These are phyloP conservation scores for Cicer judaicum DNA, from an alignment of 306 rosid genomes.

Conservation along the genomic window DNA sequence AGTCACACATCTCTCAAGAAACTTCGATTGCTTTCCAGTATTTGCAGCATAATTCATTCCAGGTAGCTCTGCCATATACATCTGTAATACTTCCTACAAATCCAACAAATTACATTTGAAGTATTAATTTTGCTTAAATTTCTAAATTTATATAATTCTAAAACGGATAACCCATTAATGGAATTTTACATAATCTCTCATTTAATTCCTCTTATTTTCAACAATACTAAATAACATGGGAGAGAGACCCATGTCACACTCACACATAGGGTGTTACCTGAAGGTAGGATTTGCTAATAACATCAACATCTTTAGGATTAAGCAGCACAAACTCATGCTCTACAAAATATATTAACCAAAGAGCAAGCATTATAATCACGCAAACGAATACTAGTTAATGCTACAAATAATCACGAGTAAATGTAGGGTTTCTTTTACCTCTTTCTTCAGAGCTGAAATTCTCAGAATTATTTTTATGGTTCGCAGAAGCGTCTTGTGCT, in stretches of 20 bases:
- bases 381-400: constrained; percentile 1
- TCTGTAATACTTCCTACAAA: constrained; percentile 71
- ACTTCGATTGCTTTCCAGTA: constrained; percentile 82
- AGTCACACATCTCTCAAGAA: constrained; percentile 82
- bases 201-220: not conserved
- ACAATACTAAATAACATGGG: not conserved
- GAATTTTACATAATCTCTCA: constrained; percentile 9
- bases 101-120: not conserved
- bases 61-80: constrained; percentile 82
- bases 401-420: not conserved
- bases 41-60: constrained; percentile 90
- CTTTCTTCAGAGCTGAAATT: constrained; percentile 31
- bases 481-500: constrained; percentile 38
- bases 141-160: not conserved
- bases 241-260: not conserved
- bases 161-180: not conserved
- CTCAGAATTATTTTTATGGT: constrained; percentile 34
- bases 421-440: constrained; percentile 38
- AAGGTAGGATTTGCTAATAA: constrained; percentile 56
- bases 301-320: constrained; percentile 72
- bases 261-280: constrained; percentile 55
- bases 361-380: constrained; percentile 3
- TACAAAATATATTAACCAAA: constrained; percentile 27
- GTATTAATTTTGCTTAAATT: not conserved
- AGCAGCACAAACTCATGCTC: constrained; percentile 63